These are phyloP conservation scores for Bullera alba DNA, from an alignment of 768 basidiomycete species.

Conservation along the genomic window DNA sequence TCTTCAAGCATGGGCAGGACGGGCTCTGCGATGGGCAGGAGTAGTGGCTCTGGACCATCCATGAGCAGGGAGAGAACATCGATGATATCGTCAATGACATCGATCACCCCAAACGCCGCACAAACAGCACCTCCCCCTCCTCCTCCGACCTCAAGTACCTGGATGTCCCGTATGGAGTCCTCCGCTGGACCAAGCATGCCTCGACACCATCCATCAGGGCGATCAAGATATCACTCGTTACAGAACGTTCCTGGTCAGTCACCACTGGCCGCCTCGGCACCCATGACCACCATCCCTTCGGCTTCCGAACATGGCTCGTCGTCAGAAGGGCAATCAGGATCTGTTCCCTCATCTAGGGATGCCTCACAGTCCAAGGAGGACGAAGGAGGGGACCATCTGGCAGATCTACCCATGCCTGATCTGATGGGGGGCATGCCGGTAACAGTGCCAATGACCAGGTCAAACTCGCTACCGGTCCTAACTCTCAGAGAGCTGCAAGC, in stretches of 20 bases:
- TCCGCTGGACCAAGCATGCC: neutral
- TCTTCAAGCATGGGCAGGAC: neutral
- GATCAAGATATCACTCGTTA: neutral
- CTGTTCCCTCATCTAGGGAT: conserved; percentile 9
- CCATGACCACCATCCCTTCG: conserved; percentile 29
- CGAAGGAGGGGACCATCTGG: conserved; percentile 2
- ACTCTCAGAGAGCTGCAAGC: conserved; percentile 34
- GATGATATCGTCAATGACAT: too few relatives aligned
- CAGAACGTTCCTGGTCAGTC: conserved; percentile 12
- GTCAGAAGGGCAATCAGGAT: conserved; percentile 2
- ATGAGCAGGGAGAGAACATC: too few relatives aligned
- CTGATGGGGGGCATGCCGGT: neutral
- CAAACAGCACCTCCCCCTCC: too few relatives aligned
- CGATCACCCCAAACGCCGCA: too few relatives aligned
- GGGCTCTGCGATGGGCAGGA: neutral
- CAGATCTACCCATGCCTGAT: neutral
- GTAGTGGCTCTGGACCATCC: too few relatives aligned
- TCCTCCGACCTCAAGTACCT: neutral
- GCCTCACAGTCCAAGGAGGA: neutral
- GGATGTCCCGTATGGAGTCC: neutral
- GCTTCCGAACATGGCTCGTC: conserved; percentile 10
- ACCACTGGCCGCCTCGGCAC: conserved; percentile 20
- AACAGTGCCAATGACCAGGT: conserved; percentile 37
- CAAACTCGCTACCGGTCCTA: conserved; percentile 34
- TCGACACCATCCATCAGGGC: neutral